These are phyloP conservation scores for Symmetrospora coprosmae DNA, from an alignment of 768 basidiomycete genomes.

Conservation along the genomic window DNA sequence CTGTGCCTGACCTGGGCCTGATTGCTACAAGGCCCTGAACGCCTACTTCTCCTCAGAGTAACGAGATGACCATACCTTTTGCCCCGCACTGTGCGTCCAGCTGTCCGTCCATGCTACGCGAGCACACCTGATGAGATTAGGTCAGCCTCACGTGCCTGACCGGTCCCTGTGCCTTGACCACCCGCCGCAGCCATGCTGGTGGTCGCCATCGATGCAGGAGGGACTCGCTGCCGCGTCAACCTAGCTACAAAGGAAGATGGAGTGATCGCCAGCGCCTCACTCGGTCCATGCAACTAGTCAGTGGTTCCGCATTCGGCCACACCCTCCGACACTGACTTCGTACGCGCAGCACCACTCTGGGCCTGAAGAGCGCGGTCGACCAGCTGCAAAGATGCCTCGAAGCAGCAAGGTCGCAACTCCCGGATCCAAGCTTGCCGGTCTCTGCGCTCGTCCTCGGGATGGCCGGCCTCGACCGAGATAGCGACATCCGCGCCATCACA, in stretches of 20 bases:
- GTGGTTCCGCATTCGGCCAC: neutral
- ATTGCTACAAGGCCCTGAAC: no score
- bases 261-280: neutral
- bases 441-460: slow-evolving; percentile 3
- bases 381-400: neutral
- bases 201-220: slow-evolving; percentile 14
- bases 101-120: no score
- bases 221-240: slow-evolving; percentile 1
- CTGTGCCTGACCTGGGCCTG: no score
- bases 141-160: no score
- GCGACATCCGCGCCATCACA: neutral
- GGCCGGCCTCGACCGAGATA: slow-evolving; percentile 7
- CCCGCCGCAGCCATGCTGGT: neutral
- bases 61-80: no score
- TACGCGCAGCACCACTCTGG: slow-evolving; percentile 10
- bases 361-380: neutral
- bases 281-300: slow-evolving; percentile 16
- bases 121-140: no score
- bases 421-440: neutral
- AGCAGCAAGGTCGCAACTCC: neutral
- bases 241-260: slow-evolving; percentile 6
- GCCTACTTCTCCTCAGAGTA: no score
- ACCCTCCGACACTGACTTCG: neutral
- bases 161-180: neutral
- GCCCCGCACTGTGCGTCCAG: no score